Evolutionary conservation across 768 basidiomycete genomes (phyloP).

Genomic region (Trametes coccinea): DNA sequence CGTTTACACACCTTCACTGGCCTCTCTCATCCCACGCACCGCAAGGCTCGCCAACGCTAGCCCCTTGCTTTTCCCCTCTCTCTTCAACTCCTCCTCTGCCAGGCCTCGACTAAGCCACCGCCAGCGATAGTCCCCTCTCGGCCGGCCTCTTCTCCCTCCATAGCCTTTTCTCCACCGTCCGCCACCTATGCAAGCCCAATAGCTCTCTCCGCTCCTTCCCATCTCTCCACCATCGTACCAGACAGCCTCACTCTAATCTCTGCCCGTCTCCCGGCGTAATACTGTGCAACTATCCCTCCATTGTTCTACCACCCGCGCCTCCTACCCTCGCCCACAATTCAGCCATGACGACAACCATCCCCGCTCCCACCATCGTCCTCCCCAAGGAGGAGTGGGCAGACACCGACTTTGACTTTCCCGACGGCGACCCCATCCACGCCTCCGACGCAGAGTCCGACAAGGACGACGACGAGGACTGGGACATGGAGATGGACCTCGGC

Average conservation of each 20-base stretch:
- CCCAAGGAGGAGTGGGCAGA: conserved; percentile 83
- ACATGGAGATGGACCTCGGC: conserved; percentile 70
- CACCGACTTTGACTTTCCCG: conserved; percentile 84
- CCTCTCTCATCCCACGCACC: too few relatives aligned
- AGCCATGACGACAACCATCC: conserved; percentile 57
- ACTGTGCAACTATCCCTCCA: conserved; percentile 17
- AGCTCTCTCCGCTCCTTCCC: conserved; percentile 21
- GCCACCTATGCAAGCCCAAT: conserved; percentile 20
- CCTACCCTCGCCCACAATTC: conserved; percentile 1
- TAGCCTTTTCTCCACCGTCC: background rate
- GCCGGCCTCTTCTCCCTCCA: conserved; percentile 11
- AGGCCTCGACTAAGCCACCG: conserved; percentile 2
- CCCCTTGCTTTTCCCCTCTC: conserved; percentile 9
- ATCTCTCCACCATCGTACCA: conserved; percentile 19
- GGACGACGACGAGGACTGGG: conserved; percentile 79
- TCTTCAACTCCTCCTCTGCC: background rate
- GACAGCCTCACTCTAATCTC: conserved; percentile 22
- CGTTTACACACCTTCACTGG: too few relatives aligned
- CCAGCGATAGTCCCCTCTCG: background rate
- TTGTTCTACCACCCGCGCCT: conserved; percentile 23
- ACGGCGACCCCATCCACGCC: conserved; percentile 66
- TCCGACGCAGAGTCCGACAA: conserved; percentile 60
- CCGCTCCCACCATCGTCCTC: conserved; percentile 53
- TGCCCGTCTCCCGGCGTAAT: conserved; percentile 24
- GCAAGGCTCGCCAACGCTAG: conserved; percentile 7